Evolutionary conservation across 257 asterid species (phyloP), one percentile per base, ranked within the genome.

Genomic region (Penstemon barbatus): DNA sequence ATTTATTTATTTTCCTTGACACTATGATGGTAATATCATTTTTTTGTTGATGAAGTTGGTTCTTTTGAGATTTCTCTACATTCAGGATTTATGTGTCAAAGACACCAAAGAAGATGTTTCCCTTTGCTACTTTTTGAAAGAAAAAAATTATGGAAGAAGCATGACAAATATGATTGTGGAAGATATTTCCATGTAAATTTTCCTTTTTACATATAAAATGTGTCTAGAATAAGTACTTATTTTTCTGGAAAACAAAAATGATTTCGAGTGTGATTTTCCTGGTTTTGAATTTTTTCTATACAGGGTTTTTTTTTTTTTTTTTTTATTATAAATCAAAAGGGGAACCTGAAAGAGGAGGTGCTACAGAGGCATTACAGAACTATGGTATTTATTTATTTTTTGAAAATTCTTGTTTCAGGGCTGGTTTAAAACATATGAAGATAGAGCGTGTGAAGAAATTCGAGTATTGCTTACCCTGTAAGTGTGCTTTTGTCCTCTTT

Each of bases 401-500:
- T 49, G 40, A 11, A 49, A 18, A 3, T 18, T 67, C 5, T 77
- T 71, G 68, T 74, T 68, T 56, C 86, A 91, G 98, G 88, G 98
- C 96, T n/a, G n/a, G n/a, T n/a, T n/a, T n/a, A n/a, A n/a, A n/a
- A n/a, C n/a, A n/a, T n/a, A n/a, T n/a, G n/a, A n/a, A n/a, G n/a
- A n/a, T n/a, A n/a, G n/a, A n/a, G n/a, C n/a, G n/a, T n/a, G n/a
- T n/a, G n/a, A n/a, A n/a, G n/a, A n/a, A n/a, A n/a, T n/a, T n/a
- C n/a, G n/a, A n/a, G n/a, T n/a, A n/a, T n/a, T n/a, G n/a, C n/a
- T n/a, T n/a, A n/a, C n/a, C n/a, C n/a, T n/a, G n/a, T n/a, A n/a
- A n/a, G n/a, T n/a, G n/a, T n/a, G n/a, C n/a, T n/a, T n/a, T n/a
- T n/a, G n/a, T n/a, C n/a, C n/a, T n/a, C n/a, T n/a, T n/a, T n/a